These are phyloP conservation scores for Ophiognomonia clavigignenti-juglandacearum DNA, from an alignment of 2,329 filamentous ascomycete species.

Conservation along the genomic window DNA sequence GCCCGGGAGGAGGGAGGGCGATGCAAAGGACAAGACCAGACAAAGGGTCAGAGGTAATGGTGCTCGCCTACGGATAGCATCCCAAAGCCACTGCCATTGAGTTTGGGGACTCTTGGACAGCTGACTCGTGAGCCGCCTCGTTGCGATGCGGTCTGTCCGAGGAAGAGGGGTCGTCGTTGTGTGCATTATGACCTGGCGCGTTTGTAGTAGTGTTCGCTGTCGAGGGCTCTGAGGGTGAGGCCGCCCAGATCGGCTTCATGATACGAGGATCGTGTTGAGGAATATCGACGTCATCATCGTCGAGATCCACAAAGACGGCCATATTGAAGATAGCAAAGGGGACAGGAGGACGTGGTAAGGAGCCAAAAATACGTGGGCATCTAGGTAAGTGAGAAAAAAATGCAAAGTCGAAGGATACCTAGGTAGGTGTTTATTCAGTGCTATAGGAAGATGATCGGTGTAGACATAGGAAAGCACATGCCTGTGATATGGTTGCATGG, in stretches of 20 bases:
- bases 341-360: neutral
- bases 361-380: too few relatives aligned
- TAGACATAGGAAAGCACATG: too few relatives aligned
- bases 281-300: slow-evolving; percentile 26
- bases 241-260: slow-evolving; percentile 22
- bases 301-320: slow-evolving; percentile 30
- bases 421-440: too few relatives aligned
- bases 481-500: too few relatives aligned
- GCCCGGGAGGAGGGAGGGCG: slow-evolving; percentile 16
- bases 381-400: too few relatives aligned
- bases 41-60: slow-evolving; percentile 21
- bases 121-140: slow-evolving; percentile 19
- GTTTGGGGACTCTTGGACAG: slow-evolving; percentile 41
- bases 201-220: neutral
- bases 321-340: slow-evolving; percentile 17
- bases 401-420: too few relatives aligned
- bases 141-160: too few relatives aligned
- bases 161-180: too few relatives aligned
- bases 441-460: too few relatives aligned
- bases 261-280: slow-evolving; percentile 19
- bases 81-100: slow-evolving; percentile 57
- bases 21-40: slow-evolving; percentile 17
- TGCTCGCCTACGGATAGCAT: slow-evolving; percentile 61
- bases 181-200: too few relatives aligned
- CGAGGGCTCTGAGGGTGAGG: slow-evolving; percentile 13